Percentiles rank a stretch among this genome's conserved stretches.
Evolutionary conservation across 1,139 yeast species (phyloP).

Genomic region (Kodamaea alishanica): DNA sequence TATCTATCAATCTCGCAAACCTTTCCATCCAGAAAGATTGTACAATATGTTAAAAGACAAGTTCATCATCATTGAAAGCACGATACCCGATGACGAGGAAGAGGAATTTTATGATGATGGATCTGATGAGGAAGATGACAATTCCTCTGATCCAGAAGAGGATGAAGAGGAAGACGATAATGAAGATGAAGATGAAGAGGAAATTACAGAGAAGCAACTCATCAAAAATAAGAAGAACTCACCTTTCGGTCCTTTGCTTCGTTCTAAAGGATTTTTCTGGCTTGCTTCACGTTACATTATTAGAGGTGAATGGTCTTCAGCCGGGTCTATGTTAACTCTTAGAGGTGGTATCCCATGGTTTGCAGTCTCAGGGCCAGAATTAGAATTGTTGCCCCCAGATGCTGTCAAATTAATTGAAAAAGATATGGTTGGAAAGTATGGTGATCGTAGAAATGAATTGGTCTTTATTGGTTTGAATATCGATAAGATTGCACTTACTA

Average conservation of each 20-base stretch:
- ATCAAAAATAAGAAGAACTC: conserved; percentile 32
- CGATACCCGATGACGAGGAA: conserved; percentile 12
- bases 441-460: conserved; percentile 43
- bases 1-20: conserved; percentile 36
- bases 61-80: conserved; percentile 28
- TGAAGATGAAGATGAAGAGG: conserved; percentile 18
- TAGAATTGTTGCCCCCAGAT: conserved; percentile 25
- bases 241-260: conserved; percentile 32
- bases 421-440: conserved; percentile 37
- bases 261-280: conserved; percentile 48
- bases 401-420: conserved; percentile 27
- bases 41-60: conserved; percentile 33
- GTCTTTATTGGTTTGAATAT: conserved; percentile 43
- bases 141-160: conserved; percentile 9
- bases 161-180: conserved; percentile 12
- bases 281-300: conserved; percentile 40
- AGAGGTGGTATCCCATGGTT: conserved; percentile 47
- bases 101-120: conserved; percentile 8
- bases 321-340: conserved; percentile 42
- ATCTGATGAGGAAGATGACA: conserved; percentile 14
- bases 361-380: conserved; percentile 33
- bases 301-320: conserved; percentile 47
- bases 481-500: conserved; percentile 21
- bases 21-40: conserved; percentile 43
- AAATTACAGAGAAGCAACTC: conserved; percentile 20